Conservation (phyloP, 148 eudicot species). For the Rhododendron mucronatum region DNA sequence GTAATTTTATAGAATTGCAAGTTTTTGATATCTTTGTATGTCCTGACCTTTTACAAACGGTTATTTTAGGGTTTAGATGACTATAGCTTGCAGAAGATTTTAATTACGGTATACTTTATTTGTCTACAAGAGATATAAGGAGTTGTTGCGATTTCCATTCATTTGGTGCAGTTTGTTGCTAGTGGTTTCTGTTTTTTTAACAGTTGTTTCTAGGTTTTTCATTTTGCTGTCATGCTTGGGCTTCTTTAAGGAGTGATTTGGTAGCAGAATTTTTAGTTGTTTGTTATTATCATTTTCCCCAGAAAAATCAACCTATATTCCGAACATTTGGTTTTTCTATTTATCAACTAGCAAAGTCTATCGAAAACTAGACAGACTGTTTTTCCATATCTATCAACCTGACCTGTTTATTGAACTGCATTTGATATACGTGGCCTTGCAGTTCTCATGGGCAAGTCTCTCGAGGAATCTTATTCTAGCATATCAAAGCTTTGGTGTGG, state of each 20-base stretch:
- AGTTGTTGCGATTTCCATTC: background rate
- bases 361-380: background rate
- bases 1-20: background rate
- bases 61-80: background rate
- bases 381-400: background rate
- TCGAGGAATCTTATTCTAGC: slow-evolving; percentile 70
- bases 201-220: background rate
- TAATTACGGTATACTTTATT: background rate
- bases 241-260: background rate
- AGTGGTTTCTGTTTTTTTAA: background rate
- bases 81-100: background rate
- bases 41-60: background rate
- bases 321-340: background rate
- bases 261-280: background rate
- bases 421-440: slow-evolving; percentile 31
- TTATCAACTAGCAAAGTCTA: background rate
- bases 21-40: slow-evolving; percentile 3
- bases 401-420: slow-evolving; percentile 1
- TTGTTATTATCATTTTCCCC: background rate
- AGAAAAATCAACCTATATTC: background rate
- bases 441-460: slow-evolving; percentile 51
- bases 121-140: background rate
- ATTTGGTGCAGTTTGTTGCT: background rate
- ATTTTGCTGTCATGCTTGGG: background rate
- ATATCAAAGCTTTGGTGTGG: slow-evolving; percentile 92